Evolutionary conservation across 164 flowering plant genomes (phyloP), one percentile per base, ranked within the genome.

Genomic region (Cinnamomum chago): DNA sequence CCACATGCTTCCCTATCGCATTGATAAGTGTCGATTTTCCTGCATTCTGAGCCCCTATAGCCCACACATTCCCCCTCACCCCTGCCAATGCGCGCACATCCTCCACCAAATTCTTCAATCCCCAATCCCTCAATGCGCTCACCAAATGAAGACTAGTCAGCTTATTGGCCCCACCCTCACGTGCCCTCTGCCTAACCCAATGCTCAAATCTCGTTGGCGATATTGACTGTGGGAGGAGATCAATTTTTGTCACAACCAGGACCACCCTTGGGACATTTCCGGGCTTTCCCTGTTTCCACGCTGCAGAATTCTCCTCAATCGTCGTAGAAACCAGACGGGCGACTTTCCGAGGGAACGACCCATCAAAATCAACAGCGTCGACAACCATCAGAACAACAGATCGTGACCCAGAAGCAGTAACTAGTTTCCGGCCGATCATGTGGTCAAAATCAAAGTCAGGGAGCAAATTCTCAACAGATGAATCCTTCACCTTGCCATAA

Each of bases 391-490:
- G 68, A 47, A 95, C 94, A 68, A 93, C 90, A 1, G 93, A 82
- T 30, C 97, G 83, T 5, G 88, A 77, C 58, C 97, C 97, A 2
- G 78, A 60, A 0, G 83, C 27, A 2, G 87, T 80, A 7, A 73
- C 84, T 79, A 95, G 62, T 77, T 82, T 91, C 84, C 86, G 82
- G 62, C 99, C 97, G 10, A 95, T 87, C 1, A 97, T 93, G 76
- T 93, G 91, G 82, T 93, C 91, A 52, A 95, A 93, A 83, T 95
- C 99, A 73, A 95, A 95, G 69, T 92, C 98, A 1, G 99, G 99
- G 67, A 95, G 83, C 80, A 95, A 79, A 75, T 93, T 93, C 82
- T 95, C 99, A 23, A 84, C 90, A 4, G 80, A 72, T 2, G 86
- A 81, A 77, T 95, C 97, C 81, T 90, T 91, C 74, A 95, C 98